Percentiles rank a stretch among this genome's conserved stretches.
Conservation (phyloP, 1,139 yeast genomes). For the Geotrichum histeridarum region DNA sequence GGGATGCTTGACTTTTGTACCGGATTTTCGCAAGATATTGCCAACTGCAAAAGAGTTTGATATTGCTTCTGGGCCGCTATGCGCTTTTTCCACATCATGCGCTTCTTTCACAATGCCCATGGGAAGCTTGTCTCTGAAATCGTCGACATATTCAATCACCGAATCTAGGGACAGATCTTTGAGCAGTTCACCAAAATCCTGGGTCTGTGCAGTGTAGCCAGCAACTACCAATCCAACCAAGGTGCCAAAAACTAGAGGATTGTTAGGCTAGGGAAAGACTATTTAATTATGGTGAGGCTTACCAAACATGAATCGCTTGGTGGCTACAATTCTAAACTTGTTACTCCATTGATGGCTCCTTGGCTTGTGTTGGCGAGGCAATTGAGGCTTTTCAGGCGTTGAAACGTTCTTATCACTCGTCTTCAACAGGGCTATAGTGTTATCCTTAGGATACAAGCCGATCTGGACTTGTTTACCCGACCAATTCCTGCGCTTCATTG, state of each 20-base stretch:
- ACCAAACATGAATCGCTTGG: conserved; percentile 15
- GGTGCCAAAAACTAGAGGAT: conserved; percentile 47
- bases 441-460: no score
- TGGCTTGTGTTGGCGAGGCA: no score
- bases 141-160: conserved; percentile 33
- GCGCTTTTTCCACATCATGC: conserved; percentile 46
- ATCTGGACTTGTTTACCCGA: no score
- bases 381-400: no score
- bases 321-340: not conserved
- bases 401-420: no score
- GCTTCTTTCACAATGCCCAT: conserved; percentile 56
- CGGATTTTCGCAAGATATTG: conserved; percentile 51
- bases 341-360: not conserved
- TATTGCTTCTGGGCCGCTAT: conserved; percentile 27
- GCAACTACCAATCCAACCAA: conserved; percentile 64
- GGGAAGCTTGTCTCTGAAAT: conserved; percentile 48
- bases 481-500: no score
- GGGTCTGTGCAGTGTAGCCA: conserved; percentile 54
- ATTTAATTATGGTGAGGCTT: not conserved
- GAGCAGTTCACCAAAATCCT: conserved; percentile 47
- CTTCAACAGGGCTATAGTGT: no score
- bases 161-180: conserved; percentile 51
- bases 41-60: conserved; percentile 88
- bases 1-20: conserved; percentile 58
- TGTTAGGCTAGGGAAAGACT: not conserved